Conservation (phyloP, 306 rosid genomes). For the Fragaria nilgerrensis region DNA sequence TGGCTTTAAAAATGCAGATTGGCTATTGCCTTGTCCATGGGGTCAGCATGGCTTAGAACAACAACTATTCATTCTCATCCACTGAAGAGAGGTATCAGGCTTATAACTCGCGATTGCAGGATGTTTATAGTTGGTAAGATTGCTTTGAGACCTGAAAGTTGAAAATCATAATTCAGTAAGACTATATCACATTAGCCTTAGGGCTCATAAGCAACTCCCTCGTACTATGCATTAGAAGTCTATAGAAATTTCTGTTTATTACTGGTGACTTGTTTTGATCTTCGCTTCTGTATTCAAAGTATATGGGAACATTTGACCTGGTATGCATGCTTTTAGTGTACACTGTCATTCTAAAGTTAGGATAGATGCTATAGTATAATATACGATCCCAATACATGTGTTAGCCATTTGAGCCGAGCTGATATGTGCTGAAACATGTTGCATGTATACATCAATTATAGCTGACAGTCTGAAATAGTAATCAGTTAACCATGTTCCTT, state of each 20-base stretch:
- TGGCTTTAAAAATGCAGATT: slow-evolving; percentile 99
- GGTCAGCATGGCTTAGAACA: slow-evolving; percentile 97
- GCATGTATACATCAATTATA: background rate
- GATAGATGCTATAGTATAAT: background rate
- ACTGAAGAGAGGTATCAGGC: slow-evolving; percentile 94
- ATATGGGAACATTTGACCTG: slow-evolving; percentile 35
- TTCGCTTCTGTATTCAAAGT: slow-evolving; percentile 26
- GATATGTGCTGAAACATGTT: slow-evolving; percentile 33
- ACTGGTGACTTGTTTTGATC: slow-evolving; percentile 48
- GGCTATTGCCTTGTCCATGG: slow-evolving; percentile 93
- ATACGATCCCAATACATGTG: slow-evolving; percentile 8
- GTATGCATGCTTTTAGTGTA: slow-evolving; percentile 17
- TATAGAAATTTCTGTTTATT: slow-evolving; percentile 41
- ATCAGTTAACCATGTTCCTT: slow-evolving; percentile 4
- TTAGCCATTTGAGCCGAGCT: slow-evolving; percentile 5
- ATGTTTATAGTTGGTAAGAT: slow-evolving; percentile 99
- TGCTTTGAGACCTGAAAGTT: slow-evolving; percentile 88
- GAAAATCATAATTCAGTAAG: slow-evolving; percentile 64
- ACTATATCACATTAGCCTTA: slow-evolving; percentile 65
- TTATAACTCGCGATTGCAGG: slow-evolving; percentile 74
- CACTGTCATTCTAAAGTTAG: slow-evolving; percentile 2
- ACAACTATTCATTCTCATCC: slow-evolving; percentile 74
- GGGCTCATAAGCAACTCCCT: slow-evolving; percentile 62
- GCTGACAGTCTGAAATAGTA: background rate
- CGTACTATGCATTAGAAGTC: slow-evolving; percentile 62